Evolutionary conservation across 257 asterid species (phyloP).

Genomic region (Petunia axillaris): DNA sequence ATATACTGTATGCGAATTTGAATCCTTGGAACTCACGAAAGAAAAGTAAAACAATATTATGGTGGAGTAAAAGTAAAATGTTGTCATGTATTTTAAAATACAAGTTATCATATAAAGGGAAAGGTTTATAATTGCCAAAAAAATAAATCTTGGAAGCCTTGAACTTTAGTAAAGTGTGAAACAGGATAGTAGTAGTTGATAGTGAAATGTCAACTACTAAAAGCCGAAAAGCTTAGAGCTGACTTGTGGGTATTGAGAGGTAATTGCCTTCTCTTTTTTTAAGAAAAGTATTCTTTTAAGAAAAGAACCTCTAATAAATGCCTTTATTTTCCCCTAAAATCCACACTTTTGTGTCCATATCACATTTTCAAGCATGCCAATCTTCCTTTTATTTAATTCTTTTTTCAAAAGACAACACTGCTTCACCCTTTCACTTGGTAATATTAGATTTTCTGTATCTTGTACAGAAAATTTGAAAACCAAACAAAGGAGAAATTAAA

Average conservation of each 20-base stretch:
- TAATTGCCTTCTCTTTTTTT: not conserved
- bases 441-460: too few relatives aligned
- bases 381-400: not conserved
- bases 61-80: not conserved
- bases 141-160: not conserved
- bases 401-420: not conserved
- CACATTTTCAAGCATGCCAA: conserved; percentile 24
- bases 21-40: not conserved
- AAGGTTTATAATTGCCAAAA: not conserved
- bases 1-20: not conserved
- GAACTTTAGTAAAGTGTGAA: conserved; percentile 11
- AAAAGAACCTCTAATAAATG: conserved; percentile 13
- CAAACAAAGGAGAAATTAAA: not conserved
- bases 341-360: not conserved
- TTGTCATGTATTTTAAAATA: not conserved
- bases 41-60: not conserved
- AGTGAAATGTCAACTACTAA: conserved; percentile 17
- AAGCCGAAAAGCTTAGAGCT: conserved; percentile 24
- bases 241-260: not conserved
- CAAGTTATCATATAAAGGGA: not conserved
- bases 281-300: not conserved
- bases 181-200: not conserved
- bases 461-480: too few relatives aligned
- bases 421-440: not conserved
- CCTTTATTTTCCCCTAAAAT: conserved; percentile 17